phyloP scores from a whole-genome alignment of 2,329 filamentous ascomycete genomes.

The Trematosphaeria pertusa region DNA sequence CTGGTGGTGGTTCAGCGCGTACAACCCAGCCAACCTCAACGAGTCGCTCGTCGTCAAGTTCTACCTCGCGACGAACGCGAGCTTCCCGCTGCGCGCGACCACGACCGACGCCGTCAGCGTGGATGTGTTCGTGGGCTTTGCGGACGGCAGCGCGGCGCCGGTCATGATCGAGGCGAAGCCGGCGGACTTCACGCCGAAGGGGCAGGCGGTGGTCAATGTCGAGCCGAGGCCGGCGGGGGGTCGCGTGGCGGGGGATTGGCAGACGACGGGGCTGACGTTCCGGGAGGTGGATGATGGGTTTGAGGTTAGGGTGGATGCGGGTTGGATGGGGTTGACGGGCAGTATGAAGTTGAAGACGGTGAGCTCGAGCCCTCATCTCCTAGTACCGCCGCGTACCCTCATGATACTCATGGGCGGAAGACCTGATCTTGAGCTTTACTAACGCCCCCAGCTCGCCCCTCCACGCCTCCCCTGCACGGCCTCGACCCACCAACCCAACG shows the following conservation, averaged over 20 bases:
- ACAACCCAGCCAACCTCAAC: background rate
- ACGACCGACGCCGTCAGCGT: too few relatives aligned
- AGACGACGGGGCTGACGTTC: background rate
- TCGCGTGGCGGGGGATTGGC: too few relatives aligned
- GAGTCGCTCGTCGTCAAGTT: background rate
- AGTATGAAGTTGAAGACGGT: background rate
- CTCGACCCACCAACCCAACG: background rate
- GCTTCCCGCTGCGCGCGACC: too few relatives aligned
- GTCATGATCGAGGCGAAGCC: too few relatives aligned
- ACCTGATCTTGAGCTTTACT: background rate
- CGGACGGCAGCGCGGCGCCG: too few relatives aligned
- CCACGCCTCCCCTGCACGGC: background rate
- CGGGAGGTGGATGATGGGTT: background rate
- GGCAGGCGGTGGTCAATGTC: too few relatives aligned
- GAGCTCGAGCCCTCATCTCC: too few relatives aligned
- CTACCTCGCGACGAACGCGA: too few relatives aligned
- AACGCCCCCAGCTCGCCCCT: background rate
- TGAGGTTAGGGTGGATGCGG: background rate
- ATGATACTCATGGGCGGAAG: background rate
- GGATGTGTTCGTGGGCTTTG: too few relatives aligned
- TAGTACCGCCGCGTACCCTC: background rate
- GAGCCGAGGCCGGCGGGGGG: too few relatives aligned
- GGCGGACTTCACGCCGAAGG: too few relatives aligned
- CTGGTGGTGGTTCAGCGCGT: background rate
- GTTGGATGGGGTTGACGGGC: background rate